phyloP scores from a whole-genome alignment of 257 asterid genomes.

The Verbascum thapsus region DNA sequence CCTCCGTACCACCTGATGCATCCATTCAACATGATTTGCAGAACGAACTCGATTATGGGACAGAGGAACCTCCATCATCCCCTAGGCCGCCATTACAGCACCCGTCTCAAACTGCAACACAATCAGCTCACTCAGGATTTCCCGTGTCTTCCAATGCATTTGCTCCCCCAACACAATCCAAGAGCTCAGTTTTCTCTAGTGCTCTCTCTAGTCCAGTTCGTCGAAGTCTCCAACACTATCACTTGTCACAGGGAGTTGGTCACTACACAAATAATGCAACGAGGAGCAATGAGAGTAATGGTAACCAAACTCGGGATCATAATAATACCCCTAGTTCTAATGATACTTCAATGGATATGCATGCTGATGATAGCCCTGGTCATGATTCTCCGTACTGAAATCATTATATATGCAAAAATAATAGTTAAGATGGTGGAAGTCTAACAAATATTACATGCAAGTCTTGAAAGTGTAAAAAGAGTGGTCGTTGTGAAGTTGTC shows the following conservation, averaged over 20 bases:
- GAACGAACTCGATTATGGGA: conserved; percentile 57
- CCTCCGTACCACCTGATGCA: neutral
- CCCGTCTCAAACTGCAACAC: conserved; percentile 41
- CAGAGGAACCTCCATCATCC: conserved; percentile 48
- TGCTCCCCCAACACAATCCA: conserved; percentile 47
- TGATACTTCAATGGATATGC: conserved; percentile 59
- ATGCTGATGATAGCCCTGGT: conserved; percentile 49
- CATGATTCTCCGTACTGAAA: conserved; percentile 47
- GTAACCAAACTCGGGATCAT: conserved; percentile 40
- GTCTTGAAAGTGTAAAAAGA: conserved; percentile 20
- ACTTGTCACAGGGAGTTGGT: conserved; percentile 44
- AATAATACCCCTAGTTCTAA: conserved; percentile 51
- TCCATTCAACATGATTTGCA: conserved; percentile 30
- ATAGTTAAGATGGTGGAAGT: conserved; percentile 23
- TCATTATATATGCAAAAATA: conserved; percentile 15
- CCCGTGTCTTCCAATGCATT: conserved; percentile 44
- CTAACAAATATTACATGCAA: conserved; percentile 22
- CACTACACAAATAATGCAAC: conserved; percentile 30
- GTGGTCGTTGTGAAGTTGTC: conserved; percentile 2
- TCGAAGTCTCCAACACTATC: conserved; percentile 58
- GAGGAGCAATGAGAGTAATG: conserved; percentile 34
- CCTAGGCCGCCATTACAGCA: conserved; percentile 38
- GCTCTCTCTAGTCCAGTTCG: conserved; percentile 66
- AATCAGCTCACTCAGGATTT: conserved; percentile 33
- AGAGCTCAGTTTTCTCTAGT: conserved; percentile 54